Percentiles rank a stretch among this genome's conserved stretches.
phyloP scores from a whole-genome alignment of 2,329 filamentous ascomycete species.

The Alternaria ethzedia region DNA sequence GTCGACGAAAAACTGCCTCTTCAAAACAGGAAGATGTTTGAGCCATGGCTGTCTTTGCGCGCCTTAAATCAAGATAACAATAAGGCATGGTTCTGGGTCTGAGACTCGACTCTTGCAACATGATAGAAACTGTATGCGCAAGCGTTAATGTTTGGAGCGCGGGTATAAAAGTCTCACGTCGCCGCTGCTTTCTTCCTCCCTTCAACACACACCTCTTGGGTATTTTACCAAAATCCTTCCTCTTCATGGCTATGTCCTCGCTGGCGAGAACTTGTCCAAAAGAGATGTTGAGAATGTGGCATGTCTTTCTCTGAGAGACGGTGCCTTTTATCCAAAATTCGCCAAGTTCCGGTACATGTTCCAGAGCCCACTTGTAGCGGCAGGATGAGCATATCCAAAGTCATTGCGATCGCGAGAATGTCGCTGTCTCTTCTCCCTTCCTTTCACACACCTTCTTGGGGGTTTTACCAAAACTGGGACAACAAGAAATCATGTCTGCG shows the following conservation, averaged over 20 bases:
- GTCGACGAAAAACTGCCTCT: background rate
- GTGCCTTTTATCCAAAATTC: background rate
- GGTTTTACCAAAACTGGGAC: background rate
- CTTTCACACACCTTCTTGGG: background rate
- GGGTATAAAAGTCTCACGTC: background rate
- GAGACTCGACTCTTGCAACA: too few relatives aligned
- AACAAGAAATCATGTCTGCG: background rate
- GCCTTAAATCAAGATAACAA: background rate
- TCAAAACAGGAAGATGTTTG: background rate
- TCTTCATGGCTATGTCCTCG: too few relatives aligned
- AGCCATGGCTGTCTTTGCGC: background rate
- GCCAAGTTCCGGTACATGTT: too few relatives aligned
- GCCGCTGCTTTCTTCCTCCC: background rate
- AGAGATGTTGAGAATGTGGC: too few relatives aligned
- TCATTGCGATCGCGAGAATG: too few relatives aligned
- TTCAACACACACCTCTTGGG: background rate
- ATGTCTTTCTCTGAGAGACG: background rate
- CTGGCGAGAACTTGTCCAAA: background rate
- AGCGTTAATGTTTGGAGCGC: accelerated
- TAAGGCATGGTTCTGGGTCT: background rate
- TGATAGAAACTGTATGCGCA: accelerated
- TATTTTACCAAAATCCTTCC: too few relatives aligned
- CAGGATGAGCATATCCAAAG: too few relatives aligned
- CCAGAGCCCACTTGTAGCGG: too few relatives aligned
- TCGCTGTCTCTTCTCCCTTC: too few relatives aligned